Percentiles rank a stretch among this genome's conserved stretches.
phyloP scores from a whole-genome alignment of 2,329 filamentous ascomycete species.

The Byssochlamys sp. region DNA sequence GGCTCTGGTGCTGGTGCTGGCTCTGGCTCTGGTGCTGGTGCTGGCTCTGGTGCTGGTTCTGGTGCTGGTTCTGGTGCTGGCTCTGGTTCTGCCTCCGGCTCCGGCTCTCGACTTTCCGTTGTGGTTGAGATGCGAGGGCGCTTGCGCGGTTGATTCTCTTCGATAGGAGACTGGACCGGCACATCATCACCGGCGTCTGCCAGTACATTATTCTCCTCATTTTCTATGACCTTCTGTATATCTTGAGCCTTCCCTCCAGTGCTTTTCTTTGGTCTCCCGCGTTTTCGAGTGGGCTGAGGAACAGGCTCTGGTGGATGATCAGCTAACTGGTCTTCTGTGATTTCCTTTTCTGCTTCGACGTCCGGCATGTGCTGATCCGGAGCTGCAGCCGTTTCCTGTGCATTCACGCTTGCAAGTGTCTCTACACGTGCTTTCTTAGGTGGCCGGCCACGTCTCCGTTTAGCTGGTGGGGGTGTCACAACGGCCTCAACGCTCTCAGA shows the following conservation, averaged over 20 bases:
- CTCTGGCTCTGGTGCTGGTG: neutral
- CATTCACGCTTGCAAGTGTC: conserved; percentile 1
- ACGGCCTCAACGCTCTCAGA: neutral
- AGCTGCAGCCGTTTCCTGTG: conserved; percentile 1
- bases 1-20: too few relatives aligned
- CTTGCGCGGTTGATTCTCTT: neutral
- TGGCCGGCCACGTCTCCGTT: conserved; percentile 5
- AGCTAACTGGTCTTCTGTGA: neutral
- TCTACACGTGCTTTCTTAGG: conserved; percentile 13
- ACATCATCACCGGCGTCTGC: neutral
- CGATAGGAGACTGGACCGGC: neutral
- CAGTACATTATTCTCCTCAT: neutral
- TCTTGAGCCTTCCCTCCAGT: neutral
- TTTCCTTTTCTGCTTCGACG: neutral
- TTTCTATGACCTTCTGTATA: neutral
- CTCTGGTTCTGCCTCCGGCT: neutral
- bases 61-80: neutral
- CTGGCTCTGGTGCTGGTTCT: neutral
- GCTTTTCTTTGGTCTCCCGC: neutral
- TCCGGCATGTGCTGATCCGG: neutral
- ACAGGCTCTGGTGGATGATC: neutral
- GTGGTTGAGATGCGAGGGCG: neutral
- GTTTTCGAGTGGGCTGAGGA: neutral
- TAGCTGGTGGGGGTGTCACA: neutral
- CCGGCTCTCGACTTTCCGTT: neutral